Conservation (phyloP, 2,329 filamentous ascomycete genomes). For the Fusarium anguioides region DNA sequence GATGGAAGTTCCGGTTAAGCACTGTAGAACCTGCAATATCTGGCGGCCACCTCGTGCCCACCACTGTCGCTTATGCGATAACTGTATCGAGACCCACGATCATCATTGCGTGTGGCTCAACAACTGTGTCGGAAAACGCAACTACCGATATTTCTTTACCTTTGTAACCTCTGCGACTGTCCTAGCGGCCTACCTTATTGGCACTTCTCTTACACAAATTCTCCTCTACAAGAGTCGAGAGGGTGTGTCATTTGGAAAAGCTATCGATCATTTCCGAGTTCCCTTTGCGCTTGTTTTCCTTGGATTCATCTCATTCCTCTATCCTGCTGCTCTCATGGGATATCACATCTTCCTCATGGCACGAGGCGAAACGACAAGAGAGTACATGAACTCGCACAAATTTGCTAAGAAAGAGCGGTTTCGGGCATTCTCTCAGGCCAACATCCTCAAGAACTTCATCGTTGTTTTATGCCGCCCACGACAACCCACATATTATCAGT, state of each 20-base stretch:
- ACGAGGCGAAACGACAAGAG: slow-evolving; percentile 92
- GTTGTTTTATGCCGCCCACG: slow-evolving; percentile 85
- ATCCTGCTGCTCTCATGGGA: slow-evolving; percentile 83
- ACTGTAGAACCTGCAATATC: slow-evolving; percentile 96
- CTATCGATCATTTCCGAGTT: slow-evolving; percentile 78
- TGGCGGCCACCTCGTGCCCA: slow-evolving; percentile 97
- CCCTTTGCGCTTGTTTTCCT: slow-evolving; percentile 92
- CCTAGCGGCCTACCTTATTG: slow-evolving; percentile 80
- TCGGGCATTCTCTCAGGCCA: slow-evolving; percentile 86
- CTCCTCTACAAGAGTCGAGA: slow-evolving; percentile 75
- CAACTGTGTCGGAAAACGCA: slow-evolving; percentile 95
- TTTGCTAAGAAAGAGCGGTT: slow-evolving; percentile 93
- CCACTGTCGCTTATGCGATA: slow-evolving; percentile 96
- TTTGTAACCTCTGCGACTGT: slow-evolving; percentile 86
- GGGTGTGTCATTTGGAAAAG: slow-evolving; percentile 72
- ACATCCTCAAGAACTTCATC: slow-evolving; percentile 79
- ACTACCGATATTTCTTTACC: slow-evolving; percentile 97
- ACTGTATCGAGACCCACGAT: slow-evolving; percentile 96
- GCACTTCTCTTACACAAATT: slow-evolving; percentile 82
- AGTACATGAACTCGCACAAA: slow-evolving; percentile 96
- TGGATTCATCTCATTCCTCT: slow-evolving; percentile 77
- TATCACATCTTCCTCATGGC: slow-evolving; percentile 95
- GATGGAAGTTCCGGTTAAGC: slow-evolving; percentile 98
- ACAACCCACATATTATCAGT: slow-evolving; percentile 87
- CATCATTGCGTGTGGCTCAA: slow-evolving; percentile 99